Percentiles rank a stretch among this genome's conserved stretches.
Conservation (phyloP, 495 filamentous ascomycete genomes). For the Alectoria sarmentosa region DNA sequence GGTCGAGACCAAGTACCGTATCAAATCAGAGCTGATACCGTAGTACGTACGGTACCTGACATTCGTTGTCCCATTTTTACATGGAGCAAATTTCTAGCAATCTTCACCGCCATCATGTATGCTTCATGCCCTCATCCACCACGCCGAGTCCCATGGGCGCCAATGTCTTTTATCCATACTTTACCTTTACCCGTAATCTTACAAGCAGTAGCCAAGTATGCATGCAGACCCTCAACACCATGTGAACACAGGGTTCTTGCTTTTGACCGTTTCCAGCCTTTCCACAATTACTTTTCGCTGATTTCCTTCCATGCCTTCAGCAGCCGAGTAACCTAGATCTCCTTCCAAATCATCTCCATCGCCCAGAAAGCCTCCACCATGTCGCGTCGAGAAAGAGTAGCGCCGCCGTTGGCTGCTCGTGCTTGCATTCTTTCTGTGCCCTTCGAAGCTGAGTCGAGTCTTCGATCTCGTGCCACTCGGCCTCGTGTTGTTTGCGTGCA, state of each 20-base stretch:
- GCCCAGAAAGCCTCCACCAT: slow-evolving; percentile 35
- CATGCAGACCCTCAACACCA: slow-evolving; percentile 63
- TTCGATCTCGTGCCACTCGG: slow-evolving; percentile 27
- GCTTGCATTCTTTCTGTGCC: slow-evolving; percentile 19
- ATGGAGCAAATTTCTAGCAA: not conserved
- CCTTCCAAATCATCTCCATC: slow-evolving; percentile 79
- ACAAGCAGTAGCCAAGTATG: not conserved
- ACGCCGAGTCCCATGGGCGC: not conserved
- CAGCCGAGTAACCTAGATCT: slow-evolving; percentile 89
- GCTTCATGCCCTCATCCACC: not conserved
- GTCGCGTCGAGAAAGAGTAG: slow-evolving; percentile 36
- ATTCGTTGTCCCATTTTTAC: too few species aligned
- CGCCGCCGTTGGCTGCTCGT: slow-evolving; percentile 34
- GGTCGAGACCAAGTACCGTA: too few species aligned
- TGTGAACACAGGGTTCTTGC: slow-evolving; percentile 90
- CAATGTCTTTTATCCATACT: not conserved
- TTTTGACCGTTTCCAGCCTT: slow-evolving; percentile 88
- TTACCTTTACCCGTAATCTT: not conserved
- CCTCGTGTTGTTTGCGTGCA: slow-evolving; percentile 26
- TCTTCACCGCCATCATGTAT: too few species aligned
- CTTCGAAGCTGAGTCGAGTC: slow-evolving; percentile 27
- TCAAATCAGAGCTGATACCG: too few species aligned
- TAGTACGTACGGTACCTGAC: too few species aligned
- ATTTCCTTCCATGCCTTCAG: slow-evolving; percentile 85
- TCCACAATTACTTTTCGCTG: slow-evolving; percentile 94